Conservation (phyloP, 176 grass and related monocot genomes). For the Thinopyrum elongatum region DNA sequence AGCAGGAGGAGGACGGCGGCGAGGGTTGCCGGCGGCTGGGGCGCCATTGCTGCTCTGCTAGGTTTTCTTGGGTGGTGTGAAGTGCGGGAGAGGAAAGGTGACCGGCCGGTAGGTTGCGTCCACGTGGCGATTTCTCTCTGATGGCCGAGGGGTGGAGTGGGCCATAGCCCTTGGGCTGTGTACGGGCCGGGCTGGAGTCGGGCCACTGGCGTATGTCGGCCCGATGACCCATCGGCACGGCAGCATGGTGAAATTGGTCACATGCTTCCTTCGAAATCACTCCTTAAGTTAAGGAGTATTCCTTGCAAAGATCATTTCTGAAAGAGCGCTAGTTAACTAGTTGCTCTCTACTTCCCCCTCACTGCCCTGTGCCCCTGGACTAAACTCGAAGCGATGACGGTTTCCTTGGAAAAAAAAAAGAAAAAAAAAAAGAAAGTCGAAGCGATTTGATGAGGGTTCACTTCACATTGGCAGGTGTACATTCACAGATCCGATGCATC, state of each 20-base stretch:
- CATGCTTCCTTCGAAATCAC: too few species aligned
- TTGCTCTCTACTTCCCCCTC: too few species aligned
- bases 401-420: too few species aligned
- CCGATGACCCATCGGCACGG: background rate
- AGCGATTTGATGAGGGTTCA: too few species aligned
- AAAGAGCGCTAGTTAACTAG: too few species aligned
- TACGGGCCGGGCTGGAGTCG: background rate
- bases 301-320: too few species aligned
- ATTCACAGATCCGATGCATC: too few species aligned
- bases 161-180: background rate
- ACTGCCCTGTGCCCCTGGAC: too few species aligned
- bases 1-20: background rate
- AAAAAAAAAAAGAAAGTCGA: too few species aligned
- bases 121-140: background rate
- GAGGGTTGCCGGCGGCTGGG: background rate
- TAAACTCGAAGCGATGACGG: background rate
- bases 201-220: background rate
- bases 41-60: background rate
- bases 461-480: too few species aligned
- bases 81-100: background rate
- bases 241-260: background rate
- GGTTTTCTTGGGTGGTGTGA: background rate
- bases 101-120: background rate
- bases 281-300: too few species aligned
- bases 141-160: background rate